A percentile compares a stretch with the other conserved stretches of the same genome.
These are phyloP conservation scores for Pseudofabraea citricarpa DNA, from an alignment of 2,329 filamentous ascomycete genomes.

Conservation along the genomic window DNA sequence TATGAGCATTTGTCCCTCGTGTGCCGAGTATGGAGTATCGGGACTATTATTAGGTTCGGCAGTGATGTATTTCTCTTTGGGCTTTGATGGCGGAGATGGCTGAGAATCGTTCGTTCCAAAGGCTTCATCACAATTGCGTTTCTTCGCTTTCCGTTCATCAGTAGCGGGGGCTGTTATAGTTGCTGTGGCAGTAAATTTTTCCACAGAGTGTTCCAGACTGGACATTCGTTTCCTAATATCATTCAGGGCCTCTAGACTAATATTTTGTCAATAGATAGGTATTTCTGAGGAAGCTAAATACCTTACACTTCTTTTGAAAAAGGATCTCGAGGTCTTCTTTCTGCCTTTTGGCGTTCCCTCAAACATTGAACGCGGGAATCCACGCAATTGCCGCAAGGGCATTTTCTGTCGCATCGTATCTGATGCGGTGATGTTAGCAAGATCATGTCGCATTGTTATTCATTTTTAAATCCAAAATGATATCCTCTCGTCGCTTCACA, in stretches of 20 bases:
- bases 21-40: constrained; percentile 3
- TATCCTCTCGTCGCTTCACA: too few species aligned
- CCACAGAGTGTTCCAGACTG: constrained; percentile 2
- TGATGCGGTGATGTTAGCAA: not conserved
- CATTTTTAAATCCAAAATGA: too few species aligned
- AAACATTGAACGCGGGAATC: constrained; percentile 5
- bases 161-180: not conserved
- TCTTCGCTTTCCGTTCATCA: not conserved
- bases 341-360: constrained; percentile 4
- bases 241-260: constrained; percentile 3
- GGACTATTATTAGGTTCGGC: not conserved
- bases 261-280: too few species aligned
- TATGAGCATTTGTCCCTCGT: constrained; percentile 7
- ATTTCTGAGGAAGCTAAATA: too few species aligned
- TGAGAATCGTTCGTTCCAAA: not conserved
- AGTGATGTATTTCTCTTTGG: not conserved
- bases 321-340: constrained; percentile 1
- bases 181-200: too few species aligned
- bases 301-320: constrained; percentile 1
- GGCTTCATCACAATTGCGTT: not conserved
- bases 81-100: not conserved
- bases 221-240: constrained; percentile 6
- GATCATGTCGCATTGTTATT: too few species aligned
- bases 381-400: constrained; percentile 9
- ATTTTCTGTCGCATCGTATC: constrained; percentile 10